Percentiles rank a stretch among this genome's conserved stretches.
phyloP scores from a whole-genome alignment of 345 rosid genomes.

The Camelina sativa region DNA sequence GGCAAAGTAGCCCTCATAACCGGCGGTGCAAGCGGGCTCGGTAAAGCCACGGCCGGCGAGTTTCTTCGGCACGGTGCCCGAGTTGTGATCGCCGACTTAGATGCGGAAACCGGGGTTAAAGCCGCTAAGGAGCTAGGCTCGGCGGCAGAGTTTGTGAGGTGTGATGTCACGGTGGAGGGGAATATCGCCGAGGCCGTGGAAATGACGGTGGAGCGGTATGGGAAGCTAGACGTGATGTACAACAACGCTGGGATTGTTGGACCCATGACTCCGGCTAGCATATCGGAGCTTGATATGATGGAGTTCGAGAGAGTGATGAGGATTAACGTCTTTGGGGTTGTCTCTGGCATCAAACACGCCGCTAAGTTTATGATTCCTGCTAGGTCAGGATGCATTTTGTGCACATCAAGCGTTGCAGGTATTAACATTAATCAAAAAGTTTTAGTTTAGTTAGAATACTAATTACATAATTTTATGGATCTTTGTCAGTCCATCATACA shows the following conservation, averaged over 20 bases:
- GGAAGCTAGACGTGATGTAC: constrained; percentile 74
- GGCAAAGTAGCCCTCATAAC: constrained; percentile 76
- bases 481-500: too few relatives aligned
- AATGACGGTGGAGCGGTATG: constrained; percentile 47
- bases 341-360: constrained; percentile 75
- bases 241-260: constrained; percentile 78
- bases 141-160: constrained; percentile 56
- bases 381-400: constrained; percentile 66
- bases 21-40: constrained; percentile 85
- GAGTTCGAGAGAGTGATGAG: constrained; percentile 66
- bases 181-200: constrained; percentile 61
- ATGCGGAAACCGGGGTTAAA: constrained; percentile 46
- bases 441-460: background rate
- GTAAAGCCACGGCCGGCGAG: constrained; percentile 68
- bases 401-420: constrained; percentile 66
- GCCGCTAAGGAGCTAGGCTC: constrained; percentile 55
- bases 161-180: constrained; percentile 62
- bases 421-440: background rate
- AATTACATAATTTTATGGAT: background rate
- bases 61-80: constrained; percentile 68
- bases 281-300: constrained; percentile 60
- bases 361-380: constrained; percentile 71
- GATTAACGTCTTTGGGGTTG: constrained; percentile 57
- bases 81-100: constrained; percentile 57
- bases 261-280: constrained; percentile 51